Conservation (phyloP, 192 early-diverging fungal genomes). For the Globomyces pollinis-pini region DNA sequence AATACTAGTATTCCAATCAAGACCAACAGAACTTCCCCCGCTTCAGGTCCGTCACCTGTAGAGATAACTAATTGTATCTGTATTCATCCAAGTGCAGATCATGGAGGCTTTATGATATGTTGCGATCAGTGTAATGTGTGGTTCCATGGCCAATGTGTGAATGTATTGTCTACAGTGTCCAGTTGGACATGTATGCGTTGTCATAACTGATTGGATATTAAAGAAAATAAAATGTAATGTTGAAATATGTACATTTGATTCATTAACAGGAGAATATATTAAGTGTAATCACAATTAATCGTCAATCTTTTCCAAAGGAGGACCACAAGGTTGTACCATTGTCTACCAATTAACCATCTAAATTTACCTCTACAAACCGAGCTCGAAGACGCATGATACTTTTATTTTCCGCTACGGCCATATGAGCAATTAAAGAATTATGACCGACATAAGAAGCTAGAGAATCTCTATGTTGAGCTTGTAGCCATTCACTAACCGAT, state of each 20-base stretch:
- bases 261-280: no score
- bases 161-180: slow-evolving; percentile 14
- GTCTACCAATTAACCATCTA: no score
- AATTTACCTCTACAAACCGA: slow-evolving; percentile 65
- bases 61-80: slow-evolving; percentile 22
- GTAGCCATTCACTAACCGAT: slow-evolving; percentile 68
- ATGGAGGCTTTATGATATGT: slow-evolving; percentile 17
- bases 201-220: no score
- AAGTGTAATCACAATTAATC: no score
- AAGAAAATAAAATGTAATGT: no score
- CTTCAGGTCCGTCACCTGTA: not conserved
- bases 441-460: slow-evolving; percentile 75
- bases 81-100: slow-evolving; percentile 13
- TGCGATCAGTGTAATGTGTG: slow-evolving; percentile 34
- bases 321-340: not conserved
- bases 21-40: not conserved
- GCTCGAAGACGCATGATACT: slow-evolving; percentile 63
- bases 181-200: slow-evolving; percentile 1
- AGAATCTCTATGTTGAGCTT: slow-evolving; percentile 76
- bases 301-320: slow-evolving; percentile 7
- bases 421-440: slow-evolving; percentile 66
- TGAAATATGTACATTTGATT: no score
- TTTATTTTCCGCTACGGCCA: slow-evolving; percentile 84
- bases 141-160: slow-evolving; percentile 35
- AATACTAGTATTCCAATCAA: not conserved